Evolutionary conservation across 202 grass and related monocot genomes (phyloP).

Genomic region (Saccharum hybrid): DNA sequence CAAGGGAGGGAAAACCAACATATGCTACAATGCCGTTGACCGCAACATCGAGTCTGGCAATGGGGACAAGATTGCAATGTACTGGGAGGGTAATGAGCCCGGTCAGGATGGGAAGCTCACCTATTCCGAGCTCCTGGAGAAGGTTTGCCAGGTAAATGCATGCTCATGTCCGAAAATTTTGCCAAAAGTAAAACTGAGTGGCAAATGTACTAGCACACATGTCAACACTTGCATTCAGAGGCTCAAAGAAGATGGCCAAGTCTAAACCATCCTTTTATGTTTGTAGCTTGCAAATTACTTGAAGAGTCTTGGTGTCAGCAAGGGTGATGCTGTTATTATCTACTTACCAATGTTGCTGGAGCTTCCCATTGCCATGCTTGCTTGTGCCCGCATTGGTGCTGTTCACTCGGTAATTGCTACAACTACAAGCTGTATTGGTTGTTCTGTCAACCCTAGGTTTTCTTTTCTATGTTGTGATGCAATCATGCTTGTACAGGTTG

Average conservation of each 20-base stretch:
- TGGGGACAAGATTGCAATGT: conserved; percentile 83
- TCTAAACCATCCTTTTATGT: neutral
- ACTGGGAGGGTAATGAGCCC: conserved; percentile 91
- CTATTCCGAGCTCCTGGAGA: conserved; percentile 77
- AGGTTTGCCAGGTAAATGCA: conserved; percentile 91
- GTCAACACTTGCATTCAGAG: neutral
- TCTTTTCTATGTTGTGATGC: conserved; percentile 16
- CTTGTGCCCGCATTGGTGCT: conserved; percentile 89
- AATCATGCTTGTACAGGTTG: conserved; percentile 57
- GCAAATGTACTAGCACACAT: neutral
- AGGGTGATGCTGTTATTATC: conserved; percentile 91
- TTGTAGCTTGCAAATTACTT: conserved; percentile 89
- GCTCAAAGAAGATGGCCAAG: neutral
- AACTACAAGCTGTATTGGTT: conserved; percentile 26
- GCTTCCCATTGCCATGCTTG: conserved; percentile 94
- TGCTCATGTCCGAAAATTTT: neutral
- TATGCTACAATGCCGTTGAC: conserved; percentile 94
- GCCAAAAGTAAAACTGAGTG: neutral
- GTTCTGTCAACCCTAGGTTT: conserved; percentile 6
- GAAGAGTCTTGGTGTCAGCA: conserved; percentile 74
- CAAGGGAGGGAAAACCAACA: conserved; percentile 87
- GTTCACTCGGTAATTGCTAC: conserved; percentile 78
- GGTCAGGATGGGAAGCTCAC: conserved; percentile 69
- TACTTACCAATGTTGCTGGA: conserved; percentile 97
- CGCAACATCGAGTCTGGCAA: conserved; percentile 71